Evolutionary conservation across 768 basidiomycete species (phyloP), one percentile per base, ranked within the genome.

Genomic region (Calvatia gigantea): DNA sequence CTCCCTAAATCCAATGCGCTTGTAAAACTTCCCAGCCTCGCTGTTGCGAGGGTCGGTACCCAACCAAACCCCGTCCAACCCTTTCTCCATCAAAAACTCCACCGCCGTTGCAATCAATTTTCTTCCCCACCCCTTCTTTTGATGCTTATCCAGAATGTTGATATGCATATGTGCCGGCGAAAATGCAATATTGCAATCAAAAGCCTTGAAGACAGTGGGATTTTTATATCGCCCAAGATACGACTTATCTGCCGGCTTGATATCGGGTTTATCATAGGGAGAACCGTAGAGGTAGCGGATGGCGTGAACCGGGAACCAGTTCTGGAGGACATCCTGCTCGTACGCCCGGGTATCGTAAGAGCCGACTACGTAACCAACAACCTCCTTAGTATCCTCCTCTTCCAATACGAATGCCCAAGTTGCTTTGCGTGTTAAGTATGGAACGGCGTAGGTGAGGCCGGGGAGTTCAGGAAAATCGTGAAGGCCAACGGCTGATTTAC

Each of bases 161-260:
- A 91, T 84, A 65, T 92, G 89, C 61, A 91, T 60, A 68, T 91
- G 88, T 7, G 89, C 89, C 9, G 83, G 79, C 15, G 88, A 84
- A 64, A 86, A 87, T 4, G 75, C 69, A 57, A 89, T 71, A 59
- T 78, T 79, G n/a, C 78, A 74, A 7, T 81, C 78, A 14, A 79
- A 67, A 1, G 82, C 78, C 7, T 67, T 70, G 33, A 71, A 62
- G 71, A 75, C 76, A 17, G 76, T 70, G 25, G 54, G 46, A 42
- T 48, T 28, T 17, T 37, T 38, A 39, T 31, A 56, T 47, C 69
- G 66, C 21, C 80, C 63, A 43, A 76, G 61, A 60, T 78, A 81
- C 32, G 57, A 62, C 45, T 69, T 67, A 64, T 87, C 86, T 7
- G 64, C 75, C 1, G 71, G 67, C 62, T 72, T 79, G 38, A 64